Base-by-base conservation (phyloP, 352 stramenopile species). In the Pythium phragmiticola region DNA sequence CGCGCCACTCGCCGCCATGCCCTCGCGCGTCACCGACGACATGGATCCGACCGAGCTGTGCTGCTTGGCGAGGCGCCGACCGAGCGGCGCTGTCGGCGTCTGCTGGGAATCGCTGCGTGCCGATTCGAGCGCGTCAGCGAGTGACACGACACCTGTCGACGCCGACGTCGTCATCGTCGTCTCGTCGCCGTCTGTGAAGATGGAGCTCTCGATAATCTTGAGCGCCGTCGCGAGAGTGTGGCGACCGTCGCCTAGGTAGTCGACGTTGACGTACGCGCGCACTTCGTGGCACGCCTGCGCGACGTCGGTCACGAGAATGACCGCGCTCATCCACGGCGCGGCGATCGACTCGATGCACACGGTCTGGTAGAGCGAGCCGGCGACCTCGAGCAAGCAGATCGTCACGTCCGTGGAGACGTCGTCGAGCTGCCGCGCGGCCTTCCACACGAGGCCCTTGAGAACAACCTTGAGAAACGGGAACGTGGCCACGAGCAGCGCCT, bases 361-460 rank as follows among this genome's bases (percentile, higher is more conserved):
- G 11, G 74, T 64, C 34, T 77, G 74, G 51, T 73, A 73, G 50
- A 79, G 59, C 5, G 64, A 60, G 3, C 57, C 65, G 12, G 70
- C 68, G 23, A 80, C 72, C 53, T 80, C 73, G 13, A 78, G 57
- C 11, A 80, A 56, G 57, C 68, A 79, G 6, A 83, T 66, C 23
- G 70, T 76, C 9, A 83, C 70, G 36, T 80, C 73, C 11, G 75
- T 74, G 37, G 63, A 78, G 28, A 83, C 39, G 58, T 80, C 75
- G 30, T 56, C 68, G 9, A 83, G 63, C 23, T 71, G 63, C 19
- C 68, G 62, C 28, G 73, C 70, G 8, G 74, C 58, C 36, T 65
- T 56, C 70, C 75, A 80, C 9, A 68, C 57, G 12, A 63, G 30
- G 2, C 63, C 60, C 42, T 76, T 77, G 21, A 76, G 14, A 5